Evolutionary conservation across 2,329 filamentous ascomycete genomes (phyloP).

Genomic region (Fusarium oxysporum): DNA sequence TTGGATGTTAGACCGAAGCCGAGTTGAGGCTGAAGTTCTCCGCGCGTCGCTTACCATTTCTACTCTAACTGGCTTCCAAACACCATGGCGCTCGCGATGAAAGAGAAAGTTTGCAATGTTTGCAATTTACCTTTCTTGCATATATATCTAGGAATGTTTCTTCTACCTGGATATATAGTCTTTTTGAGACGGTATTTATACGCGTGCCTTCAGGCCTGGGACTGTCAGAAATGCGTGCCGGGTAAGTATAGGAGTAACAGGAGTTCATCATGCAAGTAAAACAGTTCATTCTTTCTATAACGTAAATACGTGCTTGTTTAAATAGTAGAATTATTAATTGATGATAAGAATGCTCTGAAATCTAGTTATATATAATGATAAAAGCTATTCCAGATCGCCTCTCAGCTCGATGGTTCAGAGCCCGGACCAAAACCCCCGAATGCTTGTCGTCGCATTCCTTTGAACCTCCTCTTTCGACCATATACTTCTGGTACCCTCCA

Average conservation of each 20-base stretch:
- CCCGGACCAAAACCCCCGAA: background rate
- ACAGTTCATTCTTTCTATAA: background rate
- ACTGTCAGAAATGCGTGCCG: accelerated
- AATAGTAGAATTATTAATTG: accelerated
- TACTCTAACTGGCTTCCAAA: accelerated
- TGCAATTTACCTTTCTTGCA: accelerated
- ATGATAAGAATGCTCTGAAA: accelerated
- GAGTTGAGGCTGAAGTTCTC: accelerated
- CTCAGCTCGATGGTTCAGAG: background rate
- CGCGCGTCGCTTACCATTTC: accelerated
- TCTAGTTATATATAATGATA: too few species aligned
- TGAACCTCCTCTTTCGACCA: background rate
- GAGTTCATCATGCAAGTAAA: background rate
- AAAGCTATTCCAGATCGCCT: too few species aligned
- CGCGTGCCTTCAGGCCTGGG: too few species aligned
- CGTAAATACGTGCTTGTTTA: accelerated
- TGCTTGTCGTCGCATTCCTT: background rate
- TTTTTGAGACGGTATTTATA: too few species aligned
- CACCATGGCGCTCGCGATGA: background rate
- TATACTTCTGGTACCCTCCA: background rate
- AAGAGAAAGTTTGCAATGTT: too few species aligned
- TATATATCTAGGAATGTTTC: accelerated
- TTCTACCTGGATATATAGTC: background rate
- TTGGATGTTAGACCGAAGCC: accelerated
- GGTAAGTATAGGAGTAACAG: accelerated